Conservation (phyloP, 169 alveolate species). For the Plasmodium adleri region DNA sequence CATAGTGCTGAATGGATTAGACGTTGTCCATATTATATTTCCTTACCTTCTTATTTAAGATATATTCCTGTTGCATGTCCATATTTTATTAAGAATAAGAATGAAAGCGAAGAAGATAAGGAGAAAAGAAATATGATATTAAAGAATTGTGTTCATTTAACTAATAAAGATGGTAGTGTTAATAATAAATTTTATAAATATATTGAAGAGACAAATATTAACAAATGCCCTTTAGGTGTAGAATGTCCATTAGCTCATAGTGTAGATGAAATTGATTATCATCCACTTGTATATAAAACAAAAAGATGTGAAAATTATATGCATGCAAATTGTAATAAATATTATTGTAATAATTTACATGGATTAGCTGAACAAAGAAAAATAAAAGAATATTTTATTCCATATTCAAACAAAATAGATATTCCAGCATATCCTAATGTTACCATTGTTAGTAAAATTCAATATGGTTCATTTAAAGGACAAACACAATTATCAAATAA, state of each 20-base stretch:
- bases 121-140: constrained; percentile 78
- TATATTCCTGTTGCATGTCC: constrained; percentile 90
- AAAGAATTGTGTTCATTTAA: constrained; percentile 65
- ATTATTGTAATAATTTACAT: constrained; percentile 89
- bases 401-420: constrained; percentile 82
- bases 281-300: constrained; percentile 88
- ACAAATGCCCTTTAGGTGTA: constrained; percentile 87
- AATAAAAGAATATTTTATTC: constrained; percentile 82
- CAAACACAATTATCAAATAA: constrained; percentile 23
- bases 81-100: constrained; percentile 51
- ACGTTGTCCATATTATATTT: constrained; percentile 88
- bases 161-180: constrained; percentile 70
- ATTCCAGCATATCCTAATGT: constrained; percentile 86
- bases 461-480: constrained; percentile 67
- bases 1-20: constrained; percentile 90
- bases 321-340: constrained; percentile 87
- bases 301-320: constrained; percentile 84
- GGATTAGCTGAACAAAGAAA: constrained; percentile 90
- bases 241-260: constrained; percentile 91
- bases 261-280: constrained; percentile 88
- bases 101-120: constrained; percentile 76
- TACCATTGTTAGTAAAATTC: constrained; percentile 84
- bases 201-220: constrained; percentile 43
- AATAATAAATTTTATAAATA: constrained; percentile 70
- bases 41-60: constrained; percentile 86